A percentile compares a stretch with the other conserved stretches of the same genome.
Conservation (phyloP, 2,329 filamentous ascomycete genomes). For the Diaporthe sp. region DNA sequence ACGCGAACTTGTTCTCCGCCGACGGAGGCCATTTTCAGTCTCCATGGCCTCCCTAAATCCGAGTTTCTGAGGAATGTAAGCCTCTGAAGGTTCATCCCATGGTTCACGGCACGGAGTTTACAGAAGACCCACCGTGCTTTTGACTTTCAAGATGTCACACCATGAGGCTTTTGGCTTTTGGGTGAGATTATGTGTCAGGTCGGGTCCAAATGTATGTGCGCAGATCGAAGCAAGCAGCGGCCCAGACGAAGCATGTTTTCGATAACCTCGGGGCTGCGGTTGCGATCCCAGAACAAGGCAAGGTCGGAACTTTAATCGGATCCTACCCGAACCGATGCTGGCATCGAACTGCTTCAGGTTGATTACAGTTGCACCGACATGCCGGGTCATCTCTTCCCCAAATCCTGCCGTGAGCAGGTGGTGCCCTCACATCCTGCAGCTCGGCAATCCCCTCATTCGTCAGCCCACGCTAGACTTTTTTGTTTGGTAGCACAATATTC, state of each 20-base stretch:
- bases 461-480: slow-evolving; percentile 3
- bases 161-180: slow-evolving; percentile 6
- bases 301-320: slow-evolving; percentile 5
- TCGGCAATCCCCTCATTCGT: slow-evolving; percentile 26
- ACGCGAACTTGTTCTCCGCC: not conserved
- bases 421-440: not conserved
- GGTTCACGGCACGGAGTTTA: not conserved
- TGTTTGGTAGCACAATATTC: slow-evolving; percentile 18
- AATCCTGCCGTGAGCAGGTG: not conserved
- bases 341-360: not conserved
- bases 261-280: slow-evolving; percentile 17
- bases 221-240: not conserved
- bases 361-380: slow-evolving; percentile 20
- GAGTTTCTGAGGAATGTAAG: not conserved
- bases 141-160: slow-evolving; percentile 2
- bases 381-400: not conserved
- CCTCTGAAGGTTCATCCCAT: slow-evolving; percentile 10
- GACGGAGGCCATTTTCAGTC: not conserved
- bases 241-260: slow-evolving; percentile 16
- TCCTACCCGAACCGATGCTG: not conserved
- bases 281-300: not conserved
- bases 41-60: not conserved
- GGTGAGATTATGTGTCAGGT: slow-evolving; percentile 8
- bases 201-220: slow-evolving; percentile 21
- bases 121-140: not conserved